A percentile compares a stretch with the other conserved stretches of the same genome.
Conservation (phyloP, 2,329 filamentous ascomycete species). For the Colletotrichum sp. region DNA sequence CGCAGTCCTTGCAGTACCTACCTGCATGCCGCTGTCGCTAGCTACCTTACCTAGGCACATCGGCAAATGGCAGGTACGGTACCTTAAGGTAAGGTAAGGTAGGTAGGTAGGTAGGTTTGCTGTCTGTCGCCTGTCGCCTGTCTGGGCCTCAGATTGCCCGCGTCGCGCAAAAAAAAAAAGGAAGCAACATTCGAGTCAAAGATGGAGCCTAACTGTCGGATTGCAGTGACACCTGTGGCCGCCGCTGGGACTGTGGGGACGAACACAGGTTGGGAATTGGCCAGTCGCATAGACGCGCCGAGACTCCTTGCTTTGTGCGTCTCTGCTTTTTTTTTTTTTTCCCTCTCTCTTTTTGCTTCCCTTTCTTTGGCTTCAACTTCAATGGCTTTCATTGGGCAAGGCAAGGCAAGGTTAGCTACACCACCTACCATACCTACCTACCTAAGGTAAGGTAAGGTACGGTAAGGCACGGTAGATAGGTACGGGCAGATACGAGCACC, state of each 20-base stretch:
- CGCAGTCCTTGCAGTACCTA: background rate
- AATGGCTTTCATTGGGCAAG: background rate
- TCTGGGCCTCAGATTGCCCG: background rate
- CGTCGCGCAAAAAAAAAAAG: background rate
- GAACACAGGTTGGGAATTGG: background rate
- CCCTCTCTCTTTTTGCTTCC: background rate
- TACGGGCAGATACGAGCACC: background rate
- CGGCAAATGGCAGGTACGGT: background rate
- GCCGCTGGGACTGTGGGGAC: background rate
- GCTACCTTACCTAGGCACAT: background rate
- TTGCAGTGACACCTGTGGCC: conserved; percentile 1
- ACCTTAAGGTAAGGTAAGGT: background rate
- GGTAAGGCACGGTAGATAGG: background rate
- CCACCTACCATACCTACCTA: background rate
- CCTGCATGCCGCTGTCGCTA: background rate
- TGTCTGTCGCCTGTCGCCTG: background rate
- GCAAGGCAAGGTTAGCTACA: background rate
- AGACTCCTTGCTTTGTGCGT: background rate
- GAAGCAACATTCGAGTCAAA: background rate
- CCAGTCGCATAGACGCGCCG: background rate
- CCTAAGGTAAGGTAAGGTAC: background rate
- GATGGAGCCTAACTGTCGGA: background rate
- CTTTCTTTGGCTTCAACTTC: background rate
- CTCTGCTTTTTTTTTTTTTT: background rate
- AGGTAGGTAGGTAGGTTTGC: background rate